Evolutionary conservation across 129 eudicot genomes (phyloP).

Genomic region (Smallanthus sonchifolius): DNA sequence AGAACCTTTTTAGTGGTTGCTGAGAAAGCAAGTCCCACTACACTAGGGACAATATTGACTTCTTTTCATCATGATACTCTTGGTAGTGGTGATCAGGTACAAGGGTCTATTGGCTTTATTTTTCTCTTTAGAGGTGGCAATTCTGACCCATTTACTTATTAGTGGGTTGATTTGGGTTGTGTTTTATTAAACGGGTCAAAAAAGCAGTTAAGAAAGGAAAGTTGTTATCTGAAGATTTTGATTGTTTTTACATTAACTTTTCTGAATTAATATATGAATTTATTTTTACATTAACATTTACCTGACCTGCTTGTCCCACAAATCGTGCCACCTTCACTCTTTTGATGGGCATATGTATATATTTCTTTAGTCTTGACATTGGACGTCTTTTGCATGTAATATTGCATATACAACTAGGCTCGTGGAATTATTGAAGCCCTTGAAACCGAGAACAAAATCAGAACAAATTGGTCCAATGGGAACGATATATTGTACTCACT

Average conservation of each 20-base stretch:
- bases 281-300: not conserved
- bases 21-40: slow-evolving; percentile 55
- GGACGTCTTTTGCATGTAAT: not conserved
- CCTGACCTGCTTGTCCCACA: not conserved
- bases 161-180: not conserved
- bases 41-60: slow-evolving; percentile 43
- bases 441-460: slow-evolving; percentile 59
- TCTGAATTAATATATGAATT: not conserved
- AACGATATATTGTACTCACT: slow-evolving; percentile 57
- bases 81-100: slow-evolving; percentile 63
- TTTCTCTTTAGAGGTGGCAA: not conserved
- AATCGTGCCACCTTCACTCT: not conserved
- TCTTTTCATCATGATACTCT: slow-evolving; percentile 40
- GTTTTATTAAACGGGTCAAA: not conserved
- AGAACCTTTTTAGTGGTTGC: slow-evolving; percentile 83
- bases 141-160: not conserved
- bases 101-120: not conserved
- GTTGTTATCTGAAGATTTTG: not conserved
- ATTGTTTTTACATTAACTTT: not conserved
- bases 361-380: slow-evolving; percentile 10
- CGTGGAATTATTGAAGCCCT: slow-evolving; percentile 61
- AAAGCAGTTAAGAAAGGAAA: not conserved
- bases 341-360: not conserved
- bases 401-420: slow-evolving; percentile 41
- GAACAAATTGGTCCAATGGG: slow-evolving; percentile 43